A percentile compares a stretch with the other conserved stretches of the same genome.
Evolutionary conservation across 169 alveolate genomes (phyloP).

Genomic region (Cyclospora cayetanensis): DNA sequence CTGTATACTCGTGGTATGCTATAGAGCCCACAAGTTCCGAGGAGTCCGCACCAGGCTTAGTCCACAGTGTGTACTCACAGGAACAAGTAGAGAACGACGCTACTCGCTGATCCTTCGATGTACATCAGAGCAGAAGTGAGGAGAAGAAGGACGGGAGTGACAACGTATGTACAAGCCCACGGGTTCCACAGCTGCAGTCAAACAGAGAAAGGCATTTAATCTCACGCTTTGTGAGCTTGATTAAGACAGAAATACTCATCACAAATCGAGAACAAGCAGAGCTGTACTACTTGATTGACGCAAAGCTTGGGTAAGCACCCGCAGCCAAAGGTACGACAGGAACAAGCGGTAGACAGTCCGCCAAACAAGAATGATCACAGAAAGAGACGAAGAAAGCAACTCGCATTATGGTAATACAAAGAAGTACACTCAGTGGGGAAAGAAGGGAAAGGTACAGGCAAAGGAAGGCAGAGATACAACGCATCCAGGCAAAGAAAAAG

Average conservation of each 20-base stretch:
- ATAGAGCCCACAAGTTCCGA: no score
- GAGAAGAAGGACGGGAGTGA: slow-evolving; percentile 55
- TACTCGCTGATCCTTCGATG: slow-evolving; percentile 55
- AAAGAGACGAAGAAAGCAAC: no score
- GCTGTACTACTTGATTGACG: no score
- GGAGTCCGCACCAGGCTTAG: no score
- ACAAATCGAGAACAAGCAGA: not conserved
- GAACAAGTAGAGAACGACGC: slow-evolving; percentile 22
- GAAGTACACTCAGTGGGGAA: not conserved
- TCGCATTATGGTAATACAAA: no score
- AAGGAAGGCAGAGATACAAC: not conserved
- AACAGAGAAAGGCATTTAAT: not conserved
- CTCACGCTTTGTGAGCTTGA: not conserved
- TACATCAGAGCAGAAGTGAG: not conserved
- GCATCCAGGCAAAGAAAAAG: not conserved
- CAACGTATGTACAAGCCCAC: slow-evolving; percentile 52
- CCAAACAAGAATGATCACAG: no score
- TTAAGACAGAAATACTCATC: not conserved
- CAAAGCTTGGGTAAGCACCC: no score
- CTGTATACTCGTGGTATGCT: no score
- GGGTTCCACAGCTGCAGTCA: slow-evolving; percentile 54
- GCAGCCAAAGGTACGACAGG: no score
- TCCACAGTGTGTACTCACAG: not conserved
- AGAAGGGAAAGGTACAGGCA: not conserved
- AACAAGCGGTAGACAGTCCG: no score